Evolutionary conservation across 257 asterid species (phyloP), one percentile per base, ranked within the genome.

Genomic region (Gentiana straminea): DNA sequence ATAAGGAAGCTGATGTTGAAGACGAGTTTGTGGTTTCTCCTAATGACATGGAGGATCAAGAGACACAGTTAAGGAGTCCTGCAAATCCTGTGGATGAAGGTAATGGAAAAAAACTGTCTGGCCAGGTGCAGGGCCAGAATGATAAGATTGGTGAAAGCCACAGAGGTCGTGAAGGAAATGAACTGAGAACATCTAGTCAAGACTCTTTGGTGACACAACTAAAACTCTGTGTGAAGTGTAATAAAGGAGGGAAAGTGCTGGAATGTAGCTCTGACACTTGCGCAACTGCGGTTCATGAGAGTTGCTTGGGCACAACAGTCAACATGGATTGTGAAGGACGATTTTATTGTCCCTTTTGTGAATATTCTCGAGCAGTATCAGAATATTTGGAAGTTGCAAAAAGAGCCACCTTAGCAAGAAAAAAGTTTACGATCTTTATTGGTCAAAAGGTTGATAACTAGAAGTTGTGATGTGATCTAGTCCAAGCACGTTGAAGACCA

Each of bases 281-380:
- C 57, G 66, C 75, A 5, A 41, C 73, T 48, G 72, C 67, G 68
- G 76, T 86, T 62, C 94, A 83, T 52, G 70, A 72, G 59, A 74
- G 68, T 58, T 89, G 97, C 69, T 76, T 83, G 79, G 78, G 65
- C 60, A 71, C 84, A 51, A 75, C 70, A 41, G 66, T 66, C 39
- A 64, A 58, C 63, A 78, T 79, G 67, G 76, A 75, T 63, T 51
- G 67, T 55, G 58, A 46, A 24, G 91, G 77, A 53, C 61, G 62
- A 52, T 85, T 83, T 63, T 78, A 66, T 50, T 71, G 96, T 75
- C 95, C 89, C 2, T 86, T 86, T 70, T 89, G 97, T 78, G 79
- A 84, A 58, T 86, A 81, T 68, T 76, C 84, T 63, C 82, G 51
- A 55, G 80, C 97, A 58, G 62, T 89, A 54, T 73, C 81, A 13